Evolutionary conservation across 495 filamentous ascomycete species (phyloP).

Genomic region (Penicillium psychrofluorescens): DNA sequence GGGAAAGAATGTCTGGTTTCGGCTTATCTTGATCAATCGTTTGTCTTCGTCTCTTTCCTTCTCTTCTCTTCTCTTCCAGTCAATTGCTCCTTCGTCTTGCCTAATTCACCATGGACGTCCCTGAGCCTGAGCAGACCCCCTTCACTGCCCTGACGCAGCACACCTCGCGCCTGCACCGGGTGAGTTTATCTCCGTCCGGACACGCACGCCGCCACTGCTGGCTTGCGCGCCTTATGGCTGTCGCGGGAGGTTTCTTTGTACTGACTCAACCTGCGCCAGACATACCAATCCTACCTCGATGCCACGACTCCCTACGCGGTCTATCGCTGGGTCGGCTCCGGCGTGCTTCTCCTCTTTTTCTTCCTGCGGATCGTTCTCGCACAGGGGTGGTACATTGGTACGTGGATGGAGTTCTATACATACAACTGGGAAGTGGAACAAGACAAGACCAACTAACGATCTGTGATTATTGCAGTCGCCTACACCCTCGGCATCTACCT

Average conservation of each 20-base stretch:
- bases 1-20: slow-evolving; percentile 21
- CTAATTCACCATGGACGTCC: slow-evolving; percentile 57
- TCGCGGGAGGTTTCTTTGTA: neutral
- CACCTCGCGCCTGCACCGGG: slow-evolving; percentile 63
- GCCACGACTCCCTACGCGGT: slow-evolving; percentile 78
- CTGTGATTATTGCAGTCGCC: slow-evolving; percentile 53
- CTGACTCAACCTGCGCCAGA: slow-evolving; percentile 40
- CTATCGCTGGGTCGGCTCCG: slow-evolving; percentile 86
- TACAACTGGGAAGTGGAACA: neutral
- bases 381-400: slow-evolving; percentile 99
- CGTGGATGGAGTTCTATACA: slow-evolving; percentile 12
- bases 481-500: slow-evolving; percentile 99
- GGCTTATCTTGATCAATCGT: slow-evolving; percentile 6
- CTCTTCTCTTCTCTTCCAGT: slow-evolving; percentile 1
- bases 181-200: slow-evolving; percentile 35
- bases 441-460: slow-evolving; percentile 2
- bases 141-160: slow-evolving; percentile 81
- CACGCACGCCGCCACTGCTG: neutral
- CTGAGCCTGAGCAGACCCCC: slow-evolving; percentile 74
- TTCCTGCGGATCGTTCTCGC: slow-evolving; percentile 81
- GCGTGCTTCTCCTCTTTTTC: slow-evolving; percentile 66
- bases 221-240: neutral
- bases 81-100: neutral
- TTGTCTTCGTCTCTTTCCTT: neutral
- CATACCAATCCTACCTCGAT: slow-evolving; percentile 94